phyloP scores from a whole-genome alignment of 441 rosid species.

The Biscutella auriculata region DNA sequence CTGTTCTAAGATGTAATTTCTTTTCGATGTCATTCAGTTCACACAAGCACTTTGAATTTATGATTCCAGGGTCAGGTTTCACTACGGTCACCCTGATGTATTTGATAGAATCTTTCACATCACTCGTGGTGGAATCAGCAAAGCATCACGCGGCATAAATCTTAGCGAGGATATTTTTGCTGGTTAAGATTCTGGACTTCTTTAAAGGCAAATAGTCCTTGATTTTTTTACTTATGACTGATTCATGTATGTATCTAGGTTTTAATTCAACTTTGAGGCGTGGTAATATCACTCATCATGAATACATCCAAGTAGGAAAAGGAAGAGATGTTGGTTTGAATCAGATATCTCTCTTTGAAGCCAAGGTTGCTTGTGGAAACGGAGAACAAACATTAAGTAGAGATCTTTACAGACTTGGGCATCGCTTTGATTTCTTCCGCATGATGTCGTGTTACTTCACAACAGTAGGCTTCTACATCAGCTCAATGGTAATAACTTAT shows the following conservation, averaged over 20 bases:
- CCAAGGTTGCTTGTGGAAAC: constrained; percentile 93
- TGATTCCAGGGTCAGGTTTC: constrained; percentile 72
- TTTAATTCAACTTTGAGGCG: constrained; percentile 80
- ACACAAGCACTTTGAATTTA: not conserved
- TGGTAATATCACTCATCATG: constrained; percentile 91
- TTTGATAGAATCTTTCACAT: constrained; percentile 88
- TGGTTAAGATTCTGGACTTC: constrained; percentile 32
- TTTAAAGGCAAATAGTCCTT: not conserved
- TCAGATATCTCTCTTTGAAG: constrained; percentile 93
- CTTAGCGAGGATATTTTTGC: constrained; percentile 96
- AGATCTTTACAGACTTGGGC: constrained; percentile 83
- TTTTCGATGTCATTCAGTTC: not conserved
- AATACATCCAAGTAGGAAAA: constrained; percentile 95
- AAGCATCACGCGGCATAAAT: constrained; percentile 86
- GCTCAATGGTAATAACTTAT: constrained; percentile 66
- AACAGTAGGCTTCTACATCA: constrained; percentile 70
- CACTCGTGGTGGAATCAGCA: constrained; percentile 92
- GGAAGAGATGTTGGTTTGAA: constrained; percentile 95
- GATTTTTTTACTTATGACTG: not conserved
- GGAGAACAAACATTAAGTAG: constrained; percentile 91
- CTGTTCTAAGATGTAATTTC: not conserved
- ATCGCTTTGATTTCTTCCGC: constrained; percentile 91
- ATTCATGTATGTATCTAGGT: constrained; percentile 30
- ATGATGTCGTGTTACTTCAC: constrained; percentile 87
- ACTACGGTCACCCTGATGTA: constrained; percentile 93